A percentile compares a stretch with the other conserved stretches of the same genome.
These are phyloP conservation scores for Blastobotrys attinorum DNA, from an alignment of 805 yeast genomes.

Conservation along the genomic window DNA sequence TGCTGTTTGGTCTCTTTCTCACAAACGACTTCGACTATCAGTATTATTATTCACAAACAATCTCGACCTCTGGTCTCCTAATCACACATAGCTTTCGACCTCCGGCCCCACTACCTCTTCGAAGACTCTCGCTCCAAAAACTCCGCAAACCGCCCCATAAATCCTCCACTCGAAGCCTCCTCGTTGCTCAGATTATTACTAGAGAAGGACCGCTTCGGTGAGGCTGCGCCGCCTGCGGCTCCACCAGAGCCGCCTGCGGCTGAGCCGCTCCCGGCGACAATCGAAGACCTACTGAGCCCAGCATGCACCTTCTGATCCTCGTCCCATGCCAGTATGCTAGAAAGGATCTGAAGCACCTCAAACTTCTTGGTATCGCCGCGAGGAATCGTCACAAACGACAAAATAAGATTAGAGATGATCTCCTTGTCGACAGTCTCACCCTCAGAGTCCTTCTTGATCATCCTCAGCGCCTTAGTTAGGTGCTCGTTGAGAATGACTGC, in stretches of 20 bases:
- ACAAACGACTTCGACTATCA: too few species aligned
- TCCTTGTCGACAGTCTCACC: slow-evolving; percentile 81
- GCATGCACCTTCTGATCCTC: slow-evolving; percentile 38
- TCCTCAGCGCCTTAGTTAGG: slow-evolving; percentile 80
- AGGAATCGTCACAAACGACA: slow-evolving; percentile 79
- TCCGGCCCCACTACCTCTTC: neutral
- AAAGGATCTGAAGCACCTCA: slow-evolving; percentile 78
- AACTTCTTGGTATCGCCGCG: slow-evolving; percentile 92
- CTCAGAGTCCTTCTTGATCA: slow-evolving; percentile 70
- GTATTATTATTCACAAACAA: too few species aligned
- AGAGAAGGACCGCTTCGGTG: slow-evolving; percentile 14
- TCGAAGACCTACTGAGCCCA: slow-evolving; percentile 22
- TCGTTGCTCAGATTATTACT: slow-evolving; percentile 4
- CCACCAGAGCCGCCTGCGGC: too few species aligned
- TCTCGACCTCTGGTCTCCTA: too few species aligned
- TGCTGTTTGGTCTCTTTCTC: too few species aligned
- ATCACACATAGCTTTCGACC: too few species aligned
- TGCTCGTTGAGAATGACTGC: slow-evolving; percentile 91
- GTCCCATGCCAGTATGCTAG: slow-evolving; percentile 84
- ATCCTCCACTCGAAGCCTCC: slow-evolving; percentile 18
- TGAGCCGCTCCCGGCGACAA: too few species aligned
- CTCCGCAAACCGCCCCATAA: slow-evolving; percentile 33
- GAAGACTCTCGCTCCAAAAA: slow-evolving; percentile 27
- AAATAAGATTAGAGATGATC: slow-evolving; percentile 73
- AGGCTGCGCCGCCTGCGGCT: slow-evolving; percentile 4